Base-by-base conservation (phyloP, 306 rosid genomes). In the Alnus rubra region DNA sequence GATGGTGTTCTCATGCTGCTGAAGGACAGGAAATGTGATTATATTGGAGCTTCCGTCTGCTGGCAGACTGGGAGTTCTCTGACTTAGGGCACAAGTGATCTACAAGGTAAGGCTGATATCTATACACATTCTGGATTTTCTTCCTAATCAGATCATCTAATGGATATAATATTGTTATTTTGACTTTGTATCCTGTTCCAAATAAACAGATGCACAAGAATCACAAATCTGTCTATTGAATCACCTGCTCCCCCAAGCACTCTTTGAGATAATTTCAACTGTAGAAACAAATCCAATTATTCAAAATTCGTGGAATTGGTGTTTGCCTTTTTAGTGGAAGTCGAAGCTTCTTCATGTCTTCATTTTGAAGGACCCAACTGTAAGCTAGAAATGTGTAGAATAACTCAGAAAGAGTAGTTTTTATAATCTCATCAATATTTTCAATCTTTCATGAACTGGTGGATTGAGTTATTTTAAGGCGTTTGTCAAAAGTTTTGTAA, bases 41-140 rank as follows among this genome's bases (percentile, higher is more conserved):
- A 60, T 44, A 78, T 73, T 69, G 75, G 75, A 70, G 74, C 83
- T 77, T 77, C 84, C 76, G 28, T 74, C 69, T 64, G 53, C 80
- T 71, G 31, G 73, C 68, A 76, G 77, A 52, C 58, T 77, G 79
- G 74, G 78, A 60, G 33, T 74, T 44, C 39, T 69, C n/a, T n/a
- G 53, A 42, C 77, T 78, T 76, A 7, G 3, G 44, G 71, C 19
- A 37, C 52, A 47, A 15, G 6, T 76, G 55, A 64, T 73, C 50
- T 5, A 67, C 73, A 73, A 60, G 81, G 88, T 79, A 84, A 55
- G 55, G 39, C 35, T 58, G 28, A 59, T 35, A 68, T 54, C 35
- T 11, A 30, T 28, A 44, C 74, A 8, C 18, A 72, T 49, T 76
- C 51, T 73, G 13, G 13, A 48, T 72, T 87, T 62, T 23, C 73